These are phyloP conservation scores for Gossypium ekmanianum DNA, from an alignment of 345 rosid species.

Conservation along the genomic window DNA sequence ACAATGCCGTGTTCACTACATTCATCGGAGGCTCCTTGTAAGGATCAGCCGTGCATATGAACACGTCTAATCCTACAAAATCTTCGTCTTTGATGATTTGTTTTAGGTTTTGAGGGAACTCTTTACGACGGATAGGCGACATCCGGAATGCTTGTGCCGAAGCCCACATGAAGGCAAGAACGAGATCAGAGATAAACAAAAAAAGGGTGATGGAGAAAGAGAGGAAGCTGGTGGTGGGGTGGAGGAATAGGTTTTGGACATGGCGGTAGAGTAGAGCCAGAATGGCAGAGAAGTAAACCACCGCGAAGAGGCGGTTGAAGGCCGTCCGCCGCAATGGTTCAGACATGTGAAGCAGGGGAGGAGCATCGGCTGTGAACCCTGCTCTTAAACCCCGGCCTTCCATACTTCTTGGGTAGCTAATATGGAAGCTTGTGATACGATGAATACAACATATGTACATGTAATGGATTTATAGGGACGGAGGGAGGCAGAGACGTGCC, in stretches of 20 bases:
- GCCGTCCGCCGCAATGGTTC: conserved; percentile 32
- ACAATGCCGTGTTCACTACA: conserved; percentile 68
- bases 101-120: conserved; percentile 42
- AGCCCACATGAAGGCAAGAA: conserved; percentile 71
- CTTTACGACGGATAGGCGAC: conserved; percentile 37
- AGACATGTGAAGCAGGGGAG: conserved; percentile 40
- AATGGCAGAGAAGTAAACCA: conserved; percentile 44
- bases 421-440: neutral
- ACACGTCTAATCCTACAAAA: conserved; percentile 56
- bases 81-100: conserved; percentile 26
- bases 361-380: conserved; percentile 11
- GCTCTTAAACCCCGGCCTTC: conserved; percentile 9
- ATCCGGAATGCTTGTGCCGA: conserved; percentile 34
- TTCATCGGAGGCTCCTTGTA: conserved; percentile 78
- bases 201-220: conserved; percentile 18
- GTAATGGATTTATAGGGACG: too few relatives aligned
- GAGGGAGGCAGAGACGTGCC: neutral
- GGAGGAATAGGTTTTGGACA: conserved; percentile 27
- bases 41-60: conserved; percentile 89
- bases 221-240: conserved; percentile 13
- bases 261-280: conserved; percentile 48
- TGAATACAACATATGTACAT: neutral
- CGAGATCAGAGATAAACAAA: conserved; percentile 44
- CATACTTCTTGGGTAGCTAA: conserved; percentile 17
- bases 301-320: conserved; percentile 45